phyloP scores from a whole-genome alignment of 1,284 basidiomycete genomes.

The Dichomitus squalens region DNA sequence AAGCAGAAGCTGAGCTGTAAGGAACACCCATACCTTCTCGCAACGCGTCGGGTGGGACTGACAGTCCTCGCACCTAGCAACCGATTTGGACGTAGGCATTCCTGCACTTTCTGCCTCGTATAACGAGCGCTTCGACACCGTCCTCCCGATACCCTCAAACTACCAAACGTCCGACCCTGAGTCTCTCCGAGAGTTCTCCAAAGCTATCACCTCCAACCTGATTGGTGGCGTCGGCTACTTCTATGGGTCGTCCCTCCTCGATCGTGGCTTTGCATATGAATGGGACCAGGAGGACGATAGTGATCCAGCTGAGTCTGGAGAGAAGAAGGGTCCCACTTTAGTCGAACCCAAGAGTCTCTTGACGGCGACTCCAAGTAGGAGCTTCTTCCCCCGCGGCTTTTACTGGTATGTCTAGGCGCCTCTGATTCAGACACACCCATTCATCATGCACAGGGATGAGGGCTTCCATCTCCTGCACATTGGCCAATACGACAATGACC shows the following conservation, averaged over 20 bases:
- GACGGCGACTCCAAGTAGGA: constrained; percentile 92
- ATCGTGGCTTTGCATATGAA: constrained; percentile 82
- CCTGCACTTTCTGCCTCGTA: constrained; percentile 65
- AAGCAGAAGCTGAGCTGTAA: constrained; percentile 64
- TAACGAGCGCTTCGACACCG: constrained; percentile 64
- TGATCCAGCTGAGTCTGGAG: constrained; percentile 41
- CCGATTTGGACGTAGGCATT: constrained; percentile 68
- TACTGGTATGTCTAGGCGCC: constrained; percentile 77
- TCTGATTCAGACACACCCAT: constrained; percentile 5
- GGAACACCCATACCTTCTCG: constrained; percentile 27
- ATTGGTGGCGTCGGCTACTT: constrained; percentile 94
- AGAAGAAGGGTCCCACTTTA: constrained; percentile 58
- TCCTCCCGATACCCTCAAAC: constrained; percentile 68
- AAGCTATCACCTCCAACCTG: constrained; percentile 86
- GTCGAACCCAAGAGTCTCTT: constrained; percentile 79
- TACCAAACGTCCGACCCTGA: constrained; percentile 50
- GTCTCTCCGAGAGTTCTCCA: constrained; percentile 74
- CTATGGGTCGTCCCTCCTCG: constrained; percentile 88
- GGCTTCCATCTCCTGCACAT: constrained; percentile 93
- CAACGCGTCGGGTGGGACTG: not conserved
- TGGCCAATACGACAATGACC: constrained; percentile 89
- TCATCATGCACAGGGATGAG: constrained; percentile 71
- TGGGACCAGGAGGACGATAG: constrained; percentile 84
- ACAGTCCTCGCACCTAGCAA: constrained; percentile 41
- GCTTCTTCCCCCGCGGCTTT: constrained; percentile 95